Base-by-base conservation (phyloP, 257 asterid genomes). In the Primulina huaijiensis region DNA sequence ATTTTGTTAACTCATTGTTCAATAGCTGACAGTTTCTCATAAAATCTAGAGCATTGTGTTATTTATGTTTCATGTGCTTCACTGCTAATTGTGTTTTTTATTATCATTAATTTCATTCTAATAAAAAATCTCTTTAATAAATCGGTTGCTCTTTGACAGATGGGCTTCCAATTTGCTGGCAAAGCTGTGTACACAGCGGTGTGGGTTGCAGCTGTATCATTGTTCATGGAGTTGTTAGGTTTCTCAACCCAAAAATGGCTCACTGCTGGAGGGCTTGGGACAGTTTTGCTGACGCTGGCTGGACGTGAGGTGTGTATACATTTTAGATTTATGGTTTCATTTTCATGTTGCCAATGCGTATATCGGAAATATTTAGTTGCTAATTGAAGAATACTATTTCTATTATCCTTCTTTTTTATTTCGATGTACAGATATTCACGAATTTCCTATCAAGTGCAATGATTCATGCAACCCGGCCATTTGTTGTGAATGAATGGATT, bases 251-350 rank as follows among this genome's bases (percentile, higher is more conserved):
- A 94, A 79, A 94, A 73, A 78, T 91, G 96, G 99, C 90, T 94
- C 74, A 91, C 99, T 7, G 99, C 97, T 3, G 99, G 99, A 69
- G 97, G 99, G 62, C 99, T 94, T 68, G 99, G 98, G 74, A 94
- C 99, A 8, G 97, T 94, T 62, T 78, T 94, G 85, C 90, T 94
- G 72, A 94, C 99, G n/a, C 97, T 94, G 76, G 99, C 98, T 74
- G 97, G 99, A 56, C 98, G 99, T 30, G 98, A 94, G 97, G 99
- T 91, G 66, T 62, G 52, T 74, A 65, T 55, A 37, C 27, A 56
- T 7, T 74, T 72, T 37, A 25, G 30, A 71, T 66, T 50, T 69
- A 31, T 55, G 1, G 74, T 66, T 14, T 21, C 37, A 60, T 56
- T 60, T 64, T 55, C 38, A 30, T 65, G 68, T 53, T 68, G n/a